phyloP scores from a whole-genome alignment of 2,329 filamentous ascomycete genomes.

The Calonectria ilicicola region DNA sequence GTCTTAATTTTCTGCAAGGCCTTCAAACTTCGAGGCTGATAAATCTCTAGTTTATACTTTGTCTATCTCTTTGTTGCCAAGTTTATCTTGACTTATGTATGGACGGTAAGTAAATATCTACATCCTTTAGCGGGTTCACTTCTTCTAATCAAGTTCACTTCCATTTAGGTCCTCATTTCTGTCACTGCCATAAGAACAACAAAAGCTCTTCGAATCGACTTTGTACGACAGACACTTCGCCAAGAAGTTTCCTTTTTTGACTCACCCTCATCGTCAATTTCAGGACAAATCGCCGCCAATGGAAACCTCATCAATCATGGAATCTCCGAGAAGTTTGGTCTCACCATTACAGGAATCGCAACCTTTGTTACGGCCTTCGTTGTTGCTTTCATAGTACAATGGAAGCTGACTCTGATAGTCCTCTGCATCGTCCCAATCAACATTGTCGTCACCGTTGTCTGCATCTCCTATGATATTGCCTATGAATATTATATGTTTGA shows the following conservation, averaged over 20 bases:
- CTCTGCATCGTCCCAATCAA: constrained; percentile 59
- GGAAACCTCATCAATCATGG: constrained; percentile 58
- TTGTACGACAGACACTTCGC: constrained; percentile 53
- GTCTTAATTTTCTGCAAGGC: neutral
- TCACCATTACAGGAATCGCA: constrained; percentile 54
- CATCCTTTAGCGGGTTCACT: neutral
- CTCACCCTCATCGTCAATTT: constrained; percentile 55
- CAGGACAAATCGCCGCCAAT: constrained; percentile 61
- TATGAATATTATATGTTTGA: constrained; percentile 59
- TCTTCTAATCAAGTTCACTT: neutral
- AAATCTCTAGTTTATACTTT: constrained; percentile 60
- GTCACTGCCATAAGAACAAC: constrained; percentile 52
- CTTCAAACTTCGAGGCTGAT: neutral
- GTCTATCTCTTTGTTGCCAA: constrained; percentile 69
- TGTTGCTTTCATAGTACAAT: constrained; percentile 55
- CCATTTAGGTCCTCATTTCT: constrained; percentile 50
- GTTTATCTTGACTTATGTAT: constrained; percentile 65
- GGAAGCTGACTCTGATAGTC: constrained; percentile 58
- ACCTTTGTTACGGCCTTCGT: constrained; percentile 55
- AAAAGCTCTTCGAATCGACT: constrained; percentile 52
- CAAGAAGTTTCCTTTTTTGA: constrained; percentile 70
- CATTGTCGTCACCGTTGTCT: constrained; percentile 53
- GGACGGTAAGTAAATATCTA: constrained; percentile 55
- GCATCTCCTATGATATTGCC: constrained; percentile 53
- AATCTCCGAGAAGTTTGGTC: constrained; percentile 58